Evolutionary conservation across 2,329 filamentous ascomycete species (phyloP), one percentile per base, ranked within the genome.

Genomic region (Thelonectria rubi): DNA sequence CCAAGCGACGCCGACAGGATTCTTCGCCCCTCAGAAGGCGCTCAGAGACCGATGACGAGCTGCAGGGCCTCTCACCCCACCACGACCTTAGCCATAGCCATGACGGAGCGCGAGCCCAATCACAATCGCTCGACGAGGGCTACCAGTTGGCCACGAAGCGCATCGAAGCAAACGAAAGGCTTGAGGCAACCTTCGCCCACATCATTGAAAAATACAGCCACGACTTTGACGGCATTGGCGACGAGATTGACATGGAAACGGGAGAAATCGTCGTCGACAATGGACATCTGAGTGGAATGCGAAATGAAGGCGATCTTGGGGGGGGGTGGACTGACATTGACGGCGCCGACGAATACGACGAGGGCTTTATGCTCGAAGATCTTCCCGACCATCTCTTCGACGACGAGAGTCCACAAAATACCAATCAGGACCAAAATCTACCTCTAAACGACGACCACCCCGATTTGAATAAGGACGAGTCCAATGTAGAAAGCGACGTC

Each of bases 161-260:
- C 65, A 84, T 86, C 51, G 83, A 84, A 56, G 91, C 93, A 59
- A 88, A 92, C 64, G 80, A 83, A 65, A 88, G 88, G 60, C 84
- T 97, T 42, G 94, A 95, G 75, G 89, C 88, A n/a, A 88, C 88
- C 5, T 95, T 97, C 74, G 93, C 97, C 73, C 82, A 86, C 58
- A 97, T 98, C 57, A 97, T 97, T 74, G 86, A 90, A 63, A 97
- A 97, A 76, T 97, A 97, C 75, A 88, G 85, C 55, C 88, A 84
- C 65, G 91, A 97, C 74, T 97, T 97, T 72, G 88, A 88, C 2
- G 91, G 89, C 5, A 84, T 94, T 52, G 93, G 90, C 55, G 94
- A 98, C 76, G 93, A 97, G 78, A 93, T 98, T 70, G 92, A 98
- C 75, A 81, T 97, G 58, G 81, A 83, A 51, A 94, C 91, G 0